These are phyloP conservation scores for Isoetes engelmannii DNA, from an alignment of 83 land plant genomes.

Conservation along the genomic window DNA sequence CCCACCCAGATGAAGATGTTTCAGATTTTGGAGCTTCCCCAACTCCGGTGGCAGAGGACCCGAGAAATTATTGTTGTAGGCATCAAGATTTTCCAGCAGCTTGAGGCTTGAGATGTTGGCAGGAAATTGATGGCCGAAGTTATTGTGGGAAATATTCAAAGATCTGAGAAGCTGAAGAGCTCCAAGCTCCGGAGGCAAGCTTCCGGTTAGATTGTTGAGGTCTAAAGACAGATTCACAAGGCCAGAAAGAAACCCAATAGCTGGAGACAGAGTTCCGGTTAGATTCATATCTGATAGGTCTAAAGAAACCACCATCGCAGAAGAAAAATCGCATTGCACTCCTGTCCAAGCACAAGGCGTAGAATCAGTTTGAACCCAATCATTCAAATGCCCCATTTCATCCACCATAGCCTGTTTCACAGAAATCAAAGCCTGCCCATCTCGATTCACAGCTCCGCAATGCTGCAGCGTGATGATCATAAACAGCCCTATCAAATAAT, in stretches of 20 bases:
- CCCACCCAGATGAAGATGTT: conserved; percentile 63
- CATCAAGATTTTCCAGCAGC: conserved; percentile 50
- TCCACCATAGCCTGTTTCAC: conserved; percentile 3
- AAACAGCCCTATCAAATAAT: too few relatives aligned
- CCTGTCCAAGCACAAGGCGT: conserved; percentile 14
- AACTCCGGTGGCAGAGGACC: conserved; percentile 48
- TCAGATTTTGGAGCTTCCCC: conserved; percentile 23
- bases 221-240: conserved; percentile 20
- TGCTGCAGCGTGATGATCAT: background rate
- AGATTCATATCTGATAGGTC: conserved; percentile 29
- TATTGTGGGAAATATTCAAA: conserved; percentile 33
- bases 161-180: conserved; percentile 13
- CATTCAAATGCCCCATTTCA: background rate
- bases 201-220: conserved; percentile 22
- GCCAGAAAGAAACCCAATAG: conserved; percentile 12
- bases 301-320: conserved; percentile 27
- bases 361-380: background rate
- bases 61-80: conserved; percentile 67
- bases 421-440: background rate
- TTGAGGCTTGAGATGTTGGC: conserved; percentile 26
- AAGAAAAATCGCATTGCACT: conserved; percentile 36
- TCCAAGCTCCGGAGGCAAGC: conserved; percentile 23
- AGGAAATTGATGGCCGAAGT: conserved; percentile 26
- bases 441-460: background rate
- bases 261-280: conserved; percentile 29